A percentile compares a stretch with the other conserved stretches of the same genome.
phyloP scores from a whole-genome alignment of 371 early-diverging fungal species.

The Mucor sp. region DNA sequence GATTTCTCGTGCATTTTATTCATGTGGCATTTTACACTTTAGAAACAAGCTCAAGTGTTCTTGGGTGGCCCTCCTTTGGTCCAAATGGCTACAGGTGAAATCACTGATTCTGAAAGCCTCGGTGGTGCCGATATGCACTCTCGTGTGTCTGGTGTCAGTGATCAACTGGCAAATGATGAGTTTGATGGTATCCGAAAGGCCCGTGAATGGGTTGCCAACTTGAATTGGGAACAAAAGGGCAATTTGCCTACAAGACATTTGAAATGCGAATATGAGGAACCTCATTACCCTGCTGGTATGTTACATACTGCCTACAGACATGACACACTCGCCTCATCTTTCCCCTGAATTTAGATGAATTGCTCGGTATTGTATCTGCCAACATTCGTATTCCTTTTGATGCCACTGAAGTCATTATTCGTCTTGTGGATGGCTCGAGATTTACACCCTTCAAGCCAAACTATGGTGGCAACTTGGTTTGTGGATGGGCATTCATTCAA shows the following conservation, averaged over 20 bases:
- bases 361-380: conserved; percentile 67
- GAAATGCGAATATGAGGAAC: conserved; percentile 56
- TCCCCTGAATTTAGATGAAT: conserved; percentile 53
- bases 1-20: not conserved
- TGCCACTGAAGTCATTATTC: conserved; percentile 69
- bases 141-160: conserved; percentile 65
- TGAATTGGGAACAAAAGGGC: conserved; percentile 67
- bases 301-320: not conserved
- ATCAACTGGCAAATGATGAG: conserved; percentile 69
- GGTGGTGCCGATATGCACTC: conserved; percentile 83
- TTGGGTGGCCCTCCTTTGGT: conserved; percentile 80
- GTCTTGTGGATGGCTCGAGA: conserved; percentile 70
- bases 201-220: conserved; percentile 65
- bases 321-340: not conserved
- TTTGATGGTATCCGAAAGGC: conserved; percentile 67
- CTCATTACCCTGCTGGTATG: conserved; percentile 53
- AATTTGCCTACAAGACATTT: conserved; percentile 56
- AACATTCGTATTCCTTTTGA: conserved; percentile 72
- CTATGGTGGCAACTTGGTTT: conserved; percentile 68
- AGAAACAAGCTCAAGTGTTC: conserved; percentile 75
- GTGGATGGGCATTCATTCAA: conserved; percentile 71
- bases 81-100: conserved; percentile 78
- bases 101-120: conserved; percentile 69
- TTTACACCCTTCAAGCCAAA: conserved; percentile 69
- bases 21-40: not conserved